Percentiles rank a stretch among this genome's conserved stretches.
Conservation (phyloP, 2,329 filamentous ascomycete genomes). For the Pseudocercospora fijiensis region DNA sequence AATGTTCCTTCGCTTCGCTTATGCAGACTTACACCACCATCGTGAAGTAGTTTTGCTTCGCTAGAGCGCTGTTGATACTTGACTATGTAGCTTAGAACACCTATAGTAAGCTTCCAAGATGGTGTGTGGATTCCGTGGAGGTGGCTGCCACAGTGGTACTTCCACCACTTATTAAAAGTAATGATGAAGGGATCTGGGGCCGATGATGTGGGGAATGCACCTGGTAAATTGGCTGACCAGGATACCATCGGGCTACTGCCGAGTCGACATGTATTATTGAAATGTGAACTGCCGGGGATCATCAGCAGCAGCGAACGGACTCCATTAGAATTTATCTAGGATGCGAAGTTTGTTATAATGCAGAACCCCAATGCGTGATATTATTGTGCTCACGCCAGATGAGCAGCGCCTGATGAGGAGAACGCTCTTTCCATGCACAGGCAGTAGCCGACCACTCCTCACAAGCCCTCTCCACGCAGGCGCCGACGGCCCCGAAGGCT, state of each 20-base stretch:
- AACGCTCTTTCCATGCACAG: not conserved
- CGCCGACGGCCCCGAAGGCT: conserved; percentile 23
- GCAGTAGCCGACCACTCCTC: not conserved
- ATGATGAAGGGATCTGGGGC: not conserved
- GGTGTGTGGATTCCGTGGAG: not conserved
- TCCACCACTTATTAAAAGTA: not conserved
- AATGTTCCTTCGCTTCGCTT: not conserved
- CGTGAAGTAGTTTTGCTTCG: not conserved
- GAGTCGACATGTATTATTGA: not conserved
- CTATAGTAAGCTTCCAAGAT: conserved; percentile 2
- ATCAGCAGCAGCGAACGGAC: not conserved
- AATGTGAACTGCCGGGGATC: not conserved
- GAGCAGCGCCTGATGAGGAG: not conserved
- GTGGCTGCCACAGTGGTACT: not conserved
- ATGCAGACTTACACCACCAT: not conserved
- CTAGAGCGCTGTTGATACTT: not conserved
- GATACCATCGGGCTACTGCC: no score
- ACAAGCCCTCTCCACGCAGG: conserved; percentile 9
- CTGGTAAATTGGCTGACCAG: not conserved
- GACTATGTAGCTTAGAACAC: conserved; percentile 4
- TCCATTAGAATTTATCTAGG: conserved; percentile 1
- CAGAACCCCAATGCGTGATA: not conserved
- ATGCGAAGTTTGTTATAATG: not conserved
- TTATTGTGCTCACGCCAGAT: not conserved
- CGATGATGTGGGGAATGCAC: not conserved